Percentiles rank a stretch among this genome's conserved stretches.
Conservation (phyloP, 495 filamentous ascomycete genomes). For the Acidomyces sp. region DNA sequence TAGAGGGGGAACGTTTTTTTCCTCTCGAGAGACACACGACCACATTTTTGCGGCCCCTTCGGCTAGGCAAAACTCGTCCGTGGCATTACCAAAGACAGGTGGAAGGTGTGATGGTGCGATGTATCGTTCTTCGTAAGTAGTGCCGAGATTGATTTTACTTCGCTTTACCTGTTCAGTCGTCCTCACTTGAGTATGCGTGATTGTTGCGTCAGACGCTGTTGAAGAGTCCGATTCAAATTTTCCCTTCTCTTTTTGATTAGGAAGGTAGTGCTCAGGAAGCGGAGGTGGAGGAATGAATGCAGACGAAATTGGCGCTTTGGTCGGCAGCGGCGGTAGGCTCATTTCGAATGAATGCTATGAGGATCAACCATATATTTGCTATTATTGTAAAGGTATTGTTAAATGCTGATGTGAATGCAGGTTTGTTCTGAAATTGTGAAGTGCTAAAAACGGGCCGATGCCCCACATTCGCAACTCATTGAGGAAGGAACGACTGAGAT, state of each 20-base stretch:
- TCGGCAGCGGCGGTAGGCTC: not conserved
- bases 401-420: no score
- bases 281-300: conserved; percentile 15
- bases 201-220: not conserved
- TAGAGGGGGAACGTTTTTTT: conserved; percentile 11
- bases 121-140: not conserved
- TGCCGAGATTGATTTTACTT: not conserved
- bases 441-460: no score
- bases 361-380: no score
- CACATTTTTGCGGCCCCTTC: no score
- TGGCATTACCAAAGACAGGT: conserved; percentile 1
- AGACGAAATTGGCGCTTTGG: not conserved
- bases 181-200: not conserved
- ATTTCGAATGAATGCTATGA: not conserved
- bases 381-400: no score
- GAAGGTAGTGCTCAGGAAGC: conserved; percentile 17
- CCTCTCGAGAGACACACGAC: no score
- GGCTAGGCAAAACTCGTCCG: conserved; percentile 8
- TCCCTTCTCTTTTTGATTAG: not conserved
- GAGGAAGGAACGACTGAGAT: no score
- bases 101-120: not conserved
- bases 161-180: not conserved
- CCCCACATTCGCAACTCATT: no score
- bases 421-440: no score
- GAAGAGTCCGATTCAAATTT: not conserved